Conservation (phyloP, 768 basidiomycete species). For the Agaricus blazei region DNA sequence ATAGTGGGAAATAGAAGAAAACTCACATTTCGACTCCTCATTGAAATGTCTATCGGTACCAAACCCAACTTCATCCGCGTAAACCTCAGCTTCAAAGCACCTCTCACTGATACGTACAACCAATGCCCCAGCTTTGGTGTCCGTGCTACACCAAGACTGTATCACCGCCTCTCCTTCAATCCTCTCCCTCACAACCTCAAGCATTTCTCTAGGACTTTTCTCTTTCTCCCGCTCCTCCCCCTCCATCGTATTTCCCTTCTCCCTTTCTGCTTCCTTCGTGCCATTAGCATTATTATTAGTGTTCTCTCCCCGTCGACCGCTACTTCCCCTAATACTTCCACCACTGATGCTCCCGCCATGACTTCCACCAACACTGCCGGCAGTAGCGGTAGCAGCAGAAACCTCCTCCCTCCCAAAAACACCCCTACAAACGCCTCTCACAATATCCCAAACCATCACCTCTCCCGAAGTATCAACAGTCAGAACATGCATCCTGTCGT, state of each 20-base stretch:
- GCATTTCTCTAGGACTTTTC: slow-evolving; percentile 70
- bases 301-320: background rate
- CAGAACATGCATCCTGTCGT: slow-evolving; percentile 85
- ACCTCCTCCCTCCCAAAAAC: slow-evolving; percentile 64
- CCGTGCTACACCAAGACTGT: slow-evolving; percentile 79
- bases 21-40: slow-evolving; percentile 80
- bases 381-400: slow-evolving; percentile 29
- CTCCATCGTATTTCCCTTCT: slow-evolving; percentile 11
- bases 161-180: slow-evolving; percentile 95
- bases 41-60: slow-evolving; percentile 51
- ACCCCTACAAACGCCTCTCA: slow-evolving; percentile 72
- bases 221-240: slow-evolving; percentile 33
- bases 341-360: slow-evolving; percentile 25
- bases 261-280: background rate
- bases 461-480: slow-evolving; percentile 87
- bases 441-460: slow-evolving; percentile 91
- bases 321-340: slow-evolving; percentile 2
- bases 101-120: slow-evolving; percentile 83
- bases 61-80: slow-evolving; percentile 87
- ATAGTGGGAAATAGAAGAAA: background rate
- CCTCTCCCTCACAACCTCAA: slow-evolving; percentile 83
- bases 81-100: slow-evolving; percentile 93
- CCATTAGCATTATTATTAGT: background rate
- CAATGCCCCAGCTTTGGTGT: slow-evolving; percentile 86
- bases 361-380: slow-evolving; percentile 39